Evolutionary conservation across 129 eudicot species (phyloP), one percentile per base, ranked within the genome.

Genomic region (Flaveria brownii): DNA sequence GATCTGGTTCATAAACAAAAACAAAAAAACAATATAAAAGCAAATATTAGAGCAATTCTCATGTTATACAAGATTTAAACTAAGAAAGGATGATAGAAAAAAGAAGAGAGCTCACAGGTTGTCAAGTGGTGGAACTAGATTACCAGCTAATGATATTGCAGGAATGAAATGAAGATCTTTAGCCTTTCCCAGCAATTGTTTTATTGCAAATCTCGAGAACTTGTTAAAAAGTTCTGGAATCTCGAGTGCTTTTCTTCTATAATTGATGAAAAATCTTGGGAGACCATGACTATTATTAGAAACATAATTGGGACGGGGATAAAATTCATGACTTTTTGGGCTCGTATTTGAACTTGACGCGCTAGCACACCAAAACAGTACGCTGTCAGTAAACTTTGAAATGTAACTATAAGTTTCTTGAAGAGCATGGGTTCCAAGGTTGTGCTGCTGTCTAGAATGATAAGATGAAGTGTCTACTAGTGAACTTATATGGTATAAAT

Each of bases 61-160:
- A 60, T 70, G 18, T 54, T 30, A 74, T 43, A 14, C 25, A 18
- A 50, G 26, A 79, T 28, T 42, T 17, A 68, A 75, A 23, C 14
- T 17, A 2, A 16, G 11, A 28, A 45, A 70, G 45, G 26, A 63
- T 26, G 54, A 12, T 1, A 42, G 13, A 2, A 30, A 70, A 64
- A 65, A 46, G 26, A n/a, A 46, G 22, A 72, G 59, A 54, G 26
- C 96, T 88, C 80, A 92, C 98, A 81, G 55, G 68, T 88, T 88
- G 68, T 81, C 78, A 6, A 90, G 83, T 22, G 96, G 98, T 8
- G 90, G 94, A 33, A 86, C 86, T 72, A 88, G 51, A 57, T 84
- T 90, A 68, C 92, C 90, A 57, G 94, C 92, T 73, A 92, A 81
- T 6, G 86, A 80, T 50, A 92, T 80, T 82, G 84, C 65, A n/a